Evolutionary conservation across 2,329 filamentous ascomycete species (phyloP).

Genomic region (Phaeosphaeriaceae sp.): DNA sequence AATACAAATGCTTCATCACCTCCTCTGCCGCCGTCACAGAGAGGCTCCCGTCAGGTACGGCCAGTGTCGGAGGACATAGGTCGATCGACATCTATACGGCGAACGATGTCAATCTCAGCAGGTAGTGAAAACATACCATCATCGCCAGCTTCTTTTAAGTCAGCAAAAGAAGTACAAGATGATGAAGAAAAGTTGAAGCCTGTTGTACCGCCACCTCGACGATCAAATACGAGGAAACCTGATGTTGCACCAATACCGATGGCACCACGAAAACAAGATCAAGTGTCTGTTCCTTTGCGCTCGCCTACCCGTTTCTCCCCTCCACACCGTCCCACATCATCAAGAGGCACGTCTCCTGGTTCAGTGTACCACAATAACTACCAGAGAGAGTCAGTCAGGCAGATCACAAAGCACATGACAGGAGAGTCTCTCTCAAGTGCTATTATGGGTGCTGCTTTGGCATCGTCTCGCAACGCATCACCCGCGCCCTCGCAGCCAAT

Average conservation of each 20-base stretch:
- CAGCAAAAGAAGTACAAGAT: constrained; percentile 43
- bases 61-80: constrained; percentile 32
- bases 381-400: constrained; percentile 44
- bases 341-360: constrained; percentile 26
- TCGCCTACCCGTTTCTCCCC: constrained; percentile 29
- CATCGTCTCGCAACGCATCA: constrained; percentile 62
- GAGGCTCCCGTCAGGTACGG: constrained; percentile 22
- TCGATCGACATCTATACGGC: constrained; percentile 22
- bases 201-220: constrained; percentile 44
- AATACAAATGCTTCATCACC: constrained; percentile 23
- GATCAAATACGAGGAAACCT: constrained; percentile 27
- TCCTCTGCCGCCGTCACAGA: constrained; percentile 27
- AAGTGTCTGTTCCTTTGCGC: constrained; percentile 32
- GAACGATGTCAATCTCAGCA: constrained; percentile 32
- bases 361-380: constrained; percentile 49
- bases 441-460: constrained; percentile 76
- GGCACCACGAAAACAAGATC: constrained; percentile 43
- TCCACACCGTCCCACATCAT: constrained; percentile 30
- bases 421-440: constrained; percentile 73
- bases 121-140: constrained; percentile 35
- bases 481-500: constrained; percentile 40
- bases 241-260: constrained; percentile 23
- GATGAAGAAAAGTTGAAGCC: constrained; percentile 40
- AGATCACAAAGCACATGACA: constrained; percentile 57
- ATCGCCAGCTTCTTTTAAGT: constrained; percentile 44